Base-by-base conservation (phyloP, 192 early-diverging fungal genomes). In the Spizellomyces punctatus region DNA sequence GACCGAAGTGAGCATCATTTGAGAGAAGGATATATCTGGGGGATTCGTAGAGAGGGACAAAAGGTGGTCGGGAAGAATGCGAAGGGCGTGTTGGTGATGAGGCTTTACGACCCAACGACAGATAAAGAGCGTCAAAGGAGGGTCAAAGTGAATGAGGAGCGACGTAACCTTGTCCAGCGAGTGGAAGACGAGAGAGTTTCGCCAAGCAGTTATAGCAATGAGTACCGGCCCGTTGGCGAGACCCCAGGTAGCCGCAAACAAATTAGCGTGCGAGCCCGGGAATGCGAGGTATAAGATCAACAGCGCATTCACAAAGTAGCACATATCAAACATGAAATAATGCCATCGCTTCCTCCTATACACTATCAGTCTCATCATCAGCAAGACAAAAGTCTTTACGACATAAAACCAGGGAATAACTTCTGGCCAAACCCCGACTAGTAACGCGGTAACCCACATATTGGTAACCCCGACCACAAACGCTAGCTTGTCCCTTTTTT, bases 401-500 rank as follows among this genome's bases (percentile, higher is more conserved):
- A 67, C 22, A 50, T 67, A 74, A 41, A 74, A 67, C 44, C n/a
- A 21, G 4, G 72, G 72, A 14, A 74, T 6, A 5, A 47, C 10
- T 8, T 12, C 46, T 43, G 72, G 72, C 44, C 22, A 27, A 27
- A 58, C 46, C 7, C 72, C 72, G 14, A 74, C n/a, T 21, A 67
- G 44, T 41, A 74, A 47, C 4, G 85, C 83, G 1, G 87, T 86
- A 7, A 87, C 69, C 71, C 89, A 91, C 21, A 88, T 79, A 63
- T 89, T 88, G 42, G 85, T 82, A 41, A 89, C 86, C 10, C 89
- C 89, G 10, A 87, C 66, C 0, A 88, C 87, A 78, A 91, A 91
- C 10, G 88, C 78, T 21, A 89, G 50, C 69, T 91, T 91, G 73
- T 91, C 87, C 46, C 83, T 79, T 10, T 63, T 64, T 44, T 67